phyloP scores from a whole-genome alignment of 169 alveolate species.

The Cryptosporidium sp. region DNA sequence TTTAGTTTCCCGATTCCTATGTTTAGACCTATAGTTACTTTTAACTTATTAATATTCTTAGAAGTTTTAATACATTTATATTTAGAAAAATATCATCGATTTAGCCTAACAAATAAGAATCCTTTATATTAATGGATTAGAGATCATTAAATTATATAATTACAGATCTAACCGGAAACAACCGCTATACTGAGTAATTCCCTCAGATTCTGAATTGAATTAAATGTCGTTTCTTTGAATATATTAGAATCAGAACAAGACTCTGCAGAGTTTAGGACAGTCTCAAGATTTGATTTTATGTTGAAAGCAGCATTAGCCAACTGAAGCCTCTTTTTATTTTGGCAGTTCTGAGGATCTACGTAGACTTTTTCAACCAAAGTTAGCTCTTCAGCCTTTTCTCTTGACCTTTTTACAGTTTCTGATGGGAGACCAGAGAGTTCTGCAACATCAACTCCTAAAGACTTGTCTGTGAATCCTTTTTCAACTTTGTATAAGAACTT shows the following conservation, averaged over 20 bases:
- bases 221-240: constrained; percentile 4
- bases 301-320: neutral
- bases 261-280: neutral
- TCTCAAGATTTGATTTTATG: neutral
- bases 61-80: no score
- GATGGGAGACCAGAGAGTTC: constrained; percentile 91
- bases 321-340: constrained; percentile 33
- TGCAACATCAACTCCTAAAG: constrained; percentile 96
- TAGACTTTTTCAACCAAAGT: constrained; percentile 40
- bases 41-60: no score
- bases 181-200: neutral
- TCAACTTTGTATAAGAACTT: constrained; percentile 90
- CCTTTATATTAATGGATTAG: neutral
- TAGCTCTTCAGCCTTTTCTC: constrained; percentile 80
- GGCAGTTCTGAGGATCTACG: constrained; percentile 34
- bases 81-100: neutral
- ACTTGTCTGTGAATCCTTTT: constrained; percentile 90
- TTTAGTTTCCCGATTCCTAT: neutral
- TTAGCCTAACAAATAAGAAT: neutral
- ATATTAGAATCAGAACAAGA: neutral
- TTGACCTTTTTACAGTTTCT: constrained; percentile 82
- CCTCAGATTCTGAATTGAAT: neutral
- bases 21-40: neutral
- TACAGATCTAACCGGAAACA: neutral
- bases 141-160: no score